Evolutionary conservation across 768 basidiomycete species (phyloP).

Genomic region (Kondoa malvinella): DNA sequence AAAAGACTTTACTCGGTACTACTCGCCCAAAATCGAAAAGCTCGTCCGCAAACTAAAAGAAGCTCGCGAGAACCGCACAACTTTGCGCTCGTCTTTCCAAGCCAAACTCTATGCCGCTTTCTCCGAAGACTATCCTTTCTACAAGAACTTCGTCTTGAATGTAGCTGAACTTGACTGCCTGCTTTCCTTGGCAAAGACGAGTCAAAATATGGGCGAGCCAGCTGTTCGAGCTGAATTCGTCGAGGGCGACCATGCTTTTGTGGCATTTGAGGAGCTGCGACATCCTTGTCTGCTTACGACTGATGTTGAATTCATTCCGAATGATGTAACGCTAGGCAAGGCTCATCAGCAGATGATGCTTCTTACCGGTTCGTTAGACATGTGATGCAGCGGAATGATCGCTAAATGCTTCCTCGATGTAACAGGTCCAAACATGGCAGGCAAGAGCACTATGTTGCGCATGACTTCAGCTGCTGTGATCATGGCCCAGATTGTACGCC

Average conservation of each 20-base stretch:
- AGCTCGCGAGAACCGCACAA: slow-evolving; percentile 63
- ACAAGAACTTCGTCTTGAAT: slow-evolving; percentile 67
- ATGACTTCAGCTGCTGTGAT: slow-evolving; percentile 86
- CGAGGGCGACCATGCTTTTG: slow-evolving; percentile 55
- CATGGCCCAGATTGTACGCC: slow-evolving; percentile 35
- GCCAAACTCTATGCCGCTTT: slow-evolving; percentile 56
- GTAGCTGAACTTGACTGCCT: slow-evolving; percentile 94
- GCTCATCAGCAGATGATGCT: slow-evolving; percentile 53
- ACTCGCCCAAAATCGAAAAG: slow-evolving; percentile 51
- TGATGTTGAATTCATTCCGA: slow-evolving; percentile 62
- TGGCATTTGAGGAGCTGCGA: slow-evolving; percentile 76
- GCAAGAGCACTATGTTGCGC: slow-evolving; percentile 50
- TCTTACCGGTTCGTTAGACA: no score
- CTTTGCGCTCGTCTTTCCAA: slow-evolving; percentile 65
- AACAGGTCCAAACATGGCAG: slow-evolving; percentile 17
- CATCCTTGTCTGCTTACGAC: slow-evolving; percentile 58
- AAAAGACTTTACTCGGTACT: slow-evolving; percentile 58
- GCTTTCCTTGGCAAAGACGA: slow-evolving; percentile 75
- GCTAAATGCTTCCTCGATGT: background rate
- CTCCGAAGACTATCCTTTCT: slow-evolving; percentile 50
- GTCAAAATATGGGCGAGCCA: slow-evolving; percentile 76
- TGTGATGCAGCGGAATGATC: no score
- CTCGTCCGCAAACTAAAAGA: slow-evolving; percentile 75
- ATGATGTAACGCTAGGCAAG: slow-evolving; percentile 71
- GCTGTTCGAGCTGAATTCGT: slow-evolving; percentile 80